Conservation (phyloP, 164 flowering plant genomes). For the Pachysandra terminalis region DNA sequence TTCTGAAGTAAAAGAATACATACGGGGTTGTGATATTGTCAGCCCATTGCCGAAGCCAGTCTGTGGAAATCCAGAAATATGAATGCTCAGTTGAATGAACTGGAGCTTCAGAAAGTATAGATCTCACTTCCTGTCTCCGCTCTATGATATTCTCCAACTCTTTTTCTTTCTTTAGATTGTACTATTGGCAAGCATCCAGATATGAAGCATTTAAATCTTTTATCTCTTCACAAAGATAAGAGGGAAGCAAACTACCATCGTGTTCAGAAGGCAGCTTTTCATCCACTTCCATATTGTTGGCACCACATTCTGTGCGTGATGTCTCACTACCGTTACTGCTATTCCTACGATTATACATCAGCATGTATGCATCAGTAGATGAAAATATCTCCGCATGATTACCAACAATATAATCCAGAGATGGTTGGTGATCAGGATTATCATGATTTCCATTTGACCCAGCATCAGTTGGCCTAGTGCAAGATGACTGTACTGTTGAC, state of each 20-base stretch:
- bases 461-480: constrained; percentile 22
- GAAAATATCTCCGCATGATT: constrained; percentile 46
- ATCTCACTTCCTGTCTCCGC: constrained; percentile 75
- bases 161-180: constrained; percentile 51
- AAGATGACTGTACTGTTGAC: constrained; percentile 17
- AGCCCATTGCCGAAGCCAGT: constrained; percentile 98
- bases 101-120: constrained; percentile 79
- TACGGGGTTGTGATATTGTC: constrained; percentile 62
- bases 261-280: constrained; percentile 11
- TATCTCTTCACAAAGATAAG: constrained; percentile 64
- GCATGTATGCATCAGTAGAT: constrained; percentile 93
- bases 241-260: constrained; percentile 41
- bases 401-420: constrained; percentile 25
- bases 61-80: constrained; percentile 78
- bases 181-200: constrained; percentile 47
- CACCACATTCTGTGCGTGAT: constrained; percentile 3
- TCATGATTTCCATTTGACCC: constrained; percentile 34
- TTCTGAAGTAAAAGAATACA: constrained; percentile 20
- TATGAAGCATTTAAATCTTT: constrained; percentile 44
- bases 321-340: constrained; percentile 16
- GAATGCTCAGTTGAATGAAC: constrained; percentile 61
- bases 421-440: constrained; percentile 18
- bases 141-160: constrained; percentile 46
- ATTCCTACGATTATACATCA: constrained; percentile 67
- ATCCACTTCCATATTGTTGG: constrained; percentile 24